Base-by-base conservation (phyloP, 2,329 filamentous ascomycete species). In the Botryotinia calthae region DNA sequence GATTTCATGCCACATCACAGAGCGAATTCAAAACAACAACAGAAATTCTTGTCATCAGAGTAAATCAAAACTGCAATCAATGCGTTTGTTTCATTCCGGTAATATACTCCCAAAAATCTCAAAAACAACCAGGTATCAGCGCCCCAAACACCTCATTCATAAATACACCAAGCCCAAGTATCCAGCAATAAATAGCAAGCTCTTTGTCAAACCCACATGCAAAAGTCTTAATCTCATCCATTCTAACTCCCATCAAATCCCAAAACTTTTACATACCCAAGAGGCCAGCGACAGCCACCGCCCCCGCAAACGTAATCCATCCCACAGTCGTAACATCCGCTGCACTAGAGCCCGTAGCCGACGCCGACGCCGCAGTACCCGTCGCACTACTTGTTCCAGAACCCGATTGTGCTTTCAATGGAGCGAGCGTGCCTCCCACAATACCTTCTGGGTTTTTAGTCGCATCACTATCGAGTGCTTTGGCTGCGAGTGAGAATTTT, bases 361-460 rank as follows among this genome's bases (percentile, higher is more conserved):
- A 42, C 37, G 64, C 34, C 22, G 25, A 18, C 2, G 65, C 28
- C 48, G 34, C 40, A 22, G 65, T 8, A 34, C n/a, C 40, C 16
- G 61, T 64, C 9, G 61, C 40, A 42, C 48, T 68, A 62, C 65
- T 42, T n/a, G 48, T 56, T 25, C 48, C 34, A 37, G 65, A 68
- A 4, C 2, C 25, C 4, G 64, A 34, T 34, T 22, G 44, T 20
- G 46, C 65, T n/a, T 68, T 68, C 2, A 44, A 28, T 2, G 65
- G 65, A 7, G 65, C 65, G 54, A 68, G 31, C 6, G 65, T 56
- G 2, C 65, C 65, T 6, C 65, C 65, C 14, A 68, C 65, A 22
- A 42, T 40, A 6, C 48, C 65, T 31, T 40, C 20, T 12, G 48
- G 65, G 5, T 68, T 68, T 40, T 56, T 56, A 2, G 65, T 68